A percentile compares a stretch with the other conserved stretches of the same genome.
phyloP scores from a whole-genome alignment of 2,329 filamentous ascomycete genomes.

The Aspergillus brunneoviolaceus region DNA sequence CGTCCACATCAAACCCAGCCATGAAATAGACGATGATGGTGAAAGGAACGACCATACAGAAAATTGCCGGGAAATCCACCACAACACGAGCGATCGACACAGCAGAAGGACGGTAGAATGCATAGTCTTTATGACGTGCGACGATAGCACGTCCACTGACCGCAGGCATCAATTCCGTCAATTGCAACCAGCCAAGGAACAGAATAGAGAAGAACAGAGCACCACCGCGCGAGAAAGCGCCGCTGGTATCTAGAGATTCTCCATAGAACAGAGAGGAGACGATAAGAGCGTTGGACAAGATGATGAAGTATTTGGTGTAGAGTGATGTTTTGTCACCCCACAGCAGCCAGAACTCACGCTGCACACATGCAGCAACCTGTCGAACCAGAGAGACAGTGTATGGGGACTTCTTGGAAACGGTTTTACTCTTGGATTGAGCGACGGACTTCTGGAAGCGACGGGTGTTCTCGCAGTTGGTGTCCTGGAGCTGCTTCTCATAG shows the following conservation, averaged over 20 bases:
- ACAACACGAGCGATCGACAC: conserved; percentile 62
- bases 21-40: conserved; percentile 67
- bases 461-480: conserved; percentile 60
- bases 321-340: conserved; percentile 72
- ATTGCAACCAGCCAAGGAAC: conserved; percentile 68
- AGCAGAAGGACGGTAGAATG: conserved; percentile 68
- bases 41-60: conserved; percentile 60
- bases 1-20: conserved; percentile 57
- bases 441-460: conserved; percentile 66
- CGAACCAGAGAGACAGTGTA: conserved; percentile 74
- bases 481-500: conserved; percentile 59
- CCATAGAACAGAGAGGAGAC: conserved; percentile 78
- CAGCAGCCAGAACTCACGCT: conserved; percentile 76
- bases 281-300: conserved; percentile 71
- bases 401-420: conserved; percentile 65
- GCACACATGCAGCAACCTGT: conserved; percentile 62
- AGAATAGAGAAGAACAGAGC: conserved; percentile 66
- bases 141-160: conserved; percentile 70
- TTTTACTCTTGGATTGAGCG: conserved; percentile 63
- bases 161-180: conserved; percentile 76
- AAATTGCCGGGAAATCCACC: conserved; percentile 61
- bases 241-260: conserved; percentile 57
- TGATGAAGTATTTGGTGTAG: conserved; percentile 77
- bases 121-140: conserved; percentile 66
- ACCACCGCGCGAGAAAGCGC: conserved; percentile 64